These are phyloP conservation scores for Helenozyma rhizophorensis DNA, from an alignment of 805 yeast genomes.

Conservation along the genomic window DNA sequence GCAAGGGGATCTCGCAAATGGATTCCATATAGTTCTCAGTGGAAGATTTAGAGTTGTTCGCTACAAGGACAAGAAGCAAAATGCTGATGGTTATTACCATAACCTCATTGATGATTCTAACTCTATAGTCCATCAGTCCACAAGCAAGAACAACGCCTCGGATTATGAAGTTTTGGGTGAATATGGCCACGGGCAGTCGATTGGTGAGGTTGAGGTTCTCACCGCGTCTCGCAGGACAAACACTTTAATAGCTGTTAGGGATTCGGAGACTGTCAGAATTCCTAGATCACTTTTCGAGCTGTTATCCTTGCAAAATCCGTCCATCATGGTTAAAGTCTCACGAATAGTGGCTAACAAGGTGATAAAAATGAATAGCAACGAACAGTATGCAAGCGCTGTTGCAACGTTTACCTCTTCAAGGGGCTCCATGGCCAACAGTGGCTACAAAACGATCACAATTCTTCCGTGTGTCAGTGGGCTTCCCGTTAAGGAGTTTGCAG, in stretches of 20 bases:
- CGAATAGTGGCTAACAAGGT: slow-evolving; percentile 72
- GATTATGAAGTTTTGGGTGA: slow-evolving; percentile 55
- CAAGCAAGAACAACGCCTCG: slow-evolving; percentile 9
- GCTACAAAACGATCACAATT: slow-evolving; percentile 79
- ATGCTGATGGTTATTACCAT: slow-evolving; percentile 1
- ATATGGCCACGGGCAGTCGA: slow-evolving; percentile 88
- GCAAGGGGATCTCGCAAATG: slow-evolving; percentile 86
- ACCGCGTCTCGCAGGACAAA: slow-evolving; percentile 69
- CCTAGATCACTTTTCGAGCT: slow-evolving; percentile 88
- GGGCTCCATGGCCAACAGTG: slow-evolving; percentile 31
- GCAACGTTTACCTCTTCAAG: slow-evolving; percentile 30
- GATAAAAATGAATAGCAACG: slow-evolving; percentile 14
- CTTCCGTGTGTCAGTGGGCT: slow-evolving; percentile 75
- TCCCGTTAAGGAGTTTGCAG: slow-evolving; percentile 87
- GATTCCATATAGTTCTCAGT: slow-evolving; percentile 82
- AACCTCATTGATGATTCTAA: slow-evolving; percentile 21
- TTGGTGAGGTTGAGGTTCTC: slow-evolving; percentile 93
- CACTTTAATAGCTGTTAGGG: slow-evolving; percentile 82
- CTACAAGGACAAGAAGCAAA: slow-evolving; percentile 15
- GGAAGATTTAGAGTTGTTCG: slow-evolving; percentile 75
- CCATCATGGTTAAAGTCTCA: slow-evolving; percentile 86
- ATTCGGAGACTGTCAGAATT: slow-evolving; percentile 88
- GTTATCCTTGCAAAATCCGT: slow-evolving; percentile 78
- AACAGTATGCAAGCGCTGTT: slow-evolving; percentile 8
- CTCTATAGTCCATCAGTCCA: slow-evolving; percentile 3